These are phyloP conservation scores for Aegle marmelos DNA, from an alignment of 345 rosid species.

Conservation along the genomic window DNA sequence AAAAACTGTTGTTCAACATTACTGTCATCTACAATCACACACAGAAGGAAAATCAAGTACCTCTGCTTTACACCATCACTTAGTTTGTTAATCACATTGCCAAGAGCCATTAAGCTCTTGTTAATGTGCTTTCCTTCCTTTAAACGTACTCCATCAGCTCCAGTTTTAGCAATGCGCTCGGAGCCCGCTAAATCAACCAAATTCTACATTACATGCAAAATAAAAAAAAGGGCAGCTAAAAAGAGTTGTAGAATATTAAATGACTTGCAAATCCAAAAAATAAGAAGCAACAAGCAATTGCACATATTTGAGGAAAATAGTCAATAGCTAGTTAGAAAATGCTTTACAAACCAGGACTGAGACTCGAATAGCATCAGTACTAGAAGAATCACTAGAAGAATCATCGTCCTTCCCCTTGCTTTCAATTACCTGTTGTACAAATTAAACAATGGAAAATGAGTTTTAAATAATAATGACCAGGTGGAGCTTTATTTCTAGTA, in stretches of 20 bases:
- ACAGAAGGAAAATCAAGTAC: constrained; percentile 31
- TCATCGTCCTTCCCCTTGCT: constrained; percentile 61
- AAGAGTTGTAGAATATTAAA: background rate
- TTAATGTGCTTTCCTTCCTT: constrained; percentile 93
- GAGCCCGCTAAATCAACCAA: constrained; percentile 97
- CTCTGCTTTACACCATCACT: constrained; percentile 79
- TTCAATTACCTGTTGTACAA: constrained; percentile 70
- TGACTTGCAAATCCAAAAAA: background rate
- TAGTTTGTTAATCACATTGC: constrained; percentile 92
- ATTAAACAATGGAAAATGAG: constrained; percentile 1
- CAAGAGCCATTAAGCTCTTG: constrained; percentile 96
- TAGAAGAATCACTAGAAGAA: constrained; percentile 33
- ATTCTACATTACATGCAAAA: constrained; percentile 45
- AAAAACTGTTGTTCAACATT: background rate
- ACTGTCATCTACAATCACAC: background rate
- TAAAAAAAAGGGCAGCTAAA: background rate
- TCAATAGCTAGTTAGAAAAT: background rate
- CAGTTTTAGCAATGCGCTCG: constrained; percentile 89
- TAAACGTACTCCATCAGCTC: constrained; percentile 90
- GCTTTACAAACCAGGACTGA: constrained; percentile 70
- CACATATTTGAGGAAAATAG: background rate
- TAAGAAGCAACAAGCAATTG: background rate
- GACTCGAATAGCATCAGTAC: constrained; percentile 74
- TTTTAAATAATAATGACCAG: background rate
- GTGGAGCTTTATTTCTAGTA: background rate